Base-by-base conservation (phyloP, 768 basidiomycete genomes). In the Nidularia pulvinata region DNA sequence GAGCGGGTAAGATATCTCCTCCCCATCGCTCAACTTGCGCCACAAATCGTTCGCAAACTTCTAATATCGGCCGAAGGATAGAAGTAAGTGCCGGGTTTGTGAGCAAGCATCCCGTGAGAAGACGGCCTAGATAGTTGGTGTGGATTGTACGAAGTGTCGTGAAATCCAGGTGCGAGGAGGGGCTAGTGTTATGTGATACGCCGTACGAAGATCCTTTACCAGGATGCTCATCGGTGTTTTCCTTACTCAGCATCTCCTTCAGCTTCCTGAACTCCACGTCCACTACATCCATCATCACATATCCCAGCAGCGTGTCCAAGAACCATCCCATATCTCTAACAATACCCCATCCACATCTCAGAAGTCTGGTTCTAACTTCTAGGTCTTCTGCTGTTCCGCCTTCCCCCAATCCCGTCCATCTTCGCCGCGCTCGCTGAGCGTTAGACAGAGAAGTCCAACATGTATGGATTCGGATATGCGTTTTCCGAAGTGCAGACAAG, bases 241-340 rank as follows among this genome's bases (percentile, higher is more conserved):
- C 69, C 52, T 69, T 70, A 51, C 62, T 65, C 43, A 93, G 70
- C 32, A 84, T 68, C 36, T 77, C 81, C 64, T 88, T 89, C 59
- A 96, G 70, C 58, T 81, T 78, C 52, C 81, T 71, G 62, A 90
- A 94, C 64, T 96, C 93, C 13, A 85, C 81, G 55, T 95, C 93
- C 34, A 95, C 79, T 7, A 96, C 93, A 57, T 96, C 94, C 61
- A 82, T 89, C 91, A 93, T 91, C 55, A 93, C 83, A 66, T 97
- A 95, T 7, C 85, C 85, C 51, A 91, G 71, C 2, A 97, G 63
- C 30, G 85, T 86, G 65, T 95, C 93, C 53, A 96, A 73, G 64
- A 95, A 95, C 92, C 93, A 95, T 42, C 85, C 82, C 93, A 95
- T 94, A 62, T 89, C 85, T 61, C 92, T 73, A 6, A 94, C 88